These are phyloP conservation scores for Platanthera zijinensis DNA, from an alignment of 106 monocot species.

Conservation along the genomic window DNA sequence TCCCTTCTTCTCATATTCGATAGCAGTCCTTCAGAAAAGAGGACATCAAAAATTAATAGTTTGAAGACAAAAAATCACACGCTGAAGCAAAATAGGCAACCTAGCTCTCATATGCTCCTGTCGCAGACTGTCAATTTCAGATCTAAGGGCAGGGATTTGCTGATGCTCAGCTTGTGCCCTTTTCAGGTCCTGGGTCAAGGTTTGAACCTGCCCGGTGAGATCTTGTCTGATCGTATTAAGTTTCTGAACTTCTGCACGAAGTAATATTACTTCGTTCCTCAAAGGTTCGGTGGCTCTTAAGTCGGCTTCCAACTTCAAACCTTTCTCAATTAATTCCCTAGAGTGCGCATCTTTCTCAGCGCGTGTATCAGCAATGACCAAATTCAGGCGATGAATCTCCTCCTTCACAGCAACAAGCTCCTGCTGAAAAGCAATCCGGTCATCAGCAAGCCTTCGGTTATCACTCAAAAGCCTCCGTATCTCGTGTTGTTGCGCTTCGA, in stretches of 20 bases:
- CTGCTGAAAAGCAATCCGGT: constrained; percentile 32
- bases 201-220: constrained; percentile 39
- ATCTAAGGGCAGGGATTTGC: constrained; percentile 34
- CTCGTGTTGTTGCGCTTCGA: constrained; percentile 41
- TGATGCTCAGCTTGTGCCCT: constrained; percentile 50
- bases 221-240: constrained; percentile 46
- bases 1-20: constrained; percentile 82
- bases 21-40: constrained; percentile 34
- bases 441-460: constrained; percentile 36
- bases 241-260: constrained; percentile 43
- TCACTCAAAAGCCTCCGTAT: constrained; percentile 46
- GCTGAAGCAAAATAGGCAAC: constrained; percentile 17
- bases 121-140: constrained; percentile 57
- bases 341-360: constrained; percentile 45
- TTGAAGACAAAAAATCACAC: not conserved
- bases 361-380: constrained; percentile 30
- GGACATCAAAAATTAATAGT: not conserved
- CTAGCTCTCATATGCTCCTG: constrained; percentile 60
- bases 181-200: constrained; percentile 46
- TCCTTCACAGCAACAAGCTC: constrained; percentile 45
- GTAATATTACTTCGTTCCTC: constrained; percentile 31
- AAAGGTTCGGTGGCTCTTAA: constrained; percentile 42
- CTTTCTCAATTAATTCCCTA: constrained; percentile 49
- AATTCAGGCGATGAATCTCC: constrained; percentile 36
- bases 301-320: constrained; percentile 58